Percentiles rank a stretch among this genome's conserved stretches.
These are phyloP conservation scores for Mrakia hoshinonis DNA, from an alignment of 768 basidiomycete genomes.

Conservation along the genomic window DNA sequence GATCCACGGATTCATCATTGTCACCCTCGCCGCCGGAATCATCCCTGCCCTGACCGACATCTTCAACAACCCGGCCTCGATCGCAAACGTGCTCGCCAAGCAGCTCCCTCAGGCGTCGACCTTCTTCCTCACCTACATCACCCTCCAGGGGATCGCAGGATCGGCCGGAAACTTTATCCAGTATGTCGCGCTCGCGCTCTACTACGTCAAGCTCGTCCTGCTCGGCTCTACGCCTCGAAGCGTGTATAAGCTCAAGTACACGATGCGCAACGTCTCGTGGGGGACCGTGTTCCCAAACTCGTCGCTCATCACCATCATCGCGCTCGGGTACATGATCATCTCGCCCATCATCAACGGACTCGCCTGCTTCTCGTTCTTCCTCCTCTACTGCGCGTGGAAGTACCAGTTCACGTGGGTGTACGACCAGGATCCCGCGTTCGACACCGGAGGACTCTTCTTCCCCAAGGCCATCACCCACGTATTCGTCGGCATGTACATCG, in stretches of 20 bases:
- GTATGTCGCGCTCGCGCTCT: slow-evolving; percentile 44
- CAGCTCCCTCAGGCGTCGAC: slow-evolving; percentile 75
- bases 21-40: slow-evolving; percentile 76
- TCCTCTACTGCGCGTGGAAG: slow-evolving; percentile 53
- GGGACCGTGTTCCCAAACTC: slow-evolving; percentile 62
- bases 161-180: slow-evolving; percentile 21
- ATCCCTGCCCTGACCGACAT: slow-evolving; percentile 59
- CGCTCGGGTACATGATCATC: slow-evolving; percentile 64
- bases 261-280: slow-evolving; percentile 57
- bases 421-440: slow-evolving; percentile 47
- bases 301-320: slow-evolving; percentile 74
- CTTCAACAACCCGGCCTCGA: slow-evolving; percentile 56
- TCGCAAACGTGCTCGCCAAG: slow-evolving; percentile 62
- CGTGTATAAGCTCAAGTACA: slow-evolving; percentile 76
- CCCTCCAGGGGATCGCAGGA: slow-evolving; percentile 56
- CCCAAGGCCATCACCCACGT: slow-evolving; percentile 87
- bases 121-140: slow-evolving; percentile 78
- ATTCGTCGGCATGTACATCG: slow-evolving; percentile 87
- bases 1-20: slow-evolving; percentile 84
- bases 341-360: slow-evolving; percentile 91
- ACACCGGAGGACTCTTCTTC: slow-evolving; percentile 92
- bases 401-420: slow-evolving; percentile 66
- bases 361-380: slow-evolving; percentile 67
- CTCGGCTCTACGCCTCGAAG: slow-evolving; percentile 78
- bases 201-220: slow-evolving; percentile 82